Base-by-base conservation (phyloP, 345 rosid species). In the Salix dunnii region DNA sequence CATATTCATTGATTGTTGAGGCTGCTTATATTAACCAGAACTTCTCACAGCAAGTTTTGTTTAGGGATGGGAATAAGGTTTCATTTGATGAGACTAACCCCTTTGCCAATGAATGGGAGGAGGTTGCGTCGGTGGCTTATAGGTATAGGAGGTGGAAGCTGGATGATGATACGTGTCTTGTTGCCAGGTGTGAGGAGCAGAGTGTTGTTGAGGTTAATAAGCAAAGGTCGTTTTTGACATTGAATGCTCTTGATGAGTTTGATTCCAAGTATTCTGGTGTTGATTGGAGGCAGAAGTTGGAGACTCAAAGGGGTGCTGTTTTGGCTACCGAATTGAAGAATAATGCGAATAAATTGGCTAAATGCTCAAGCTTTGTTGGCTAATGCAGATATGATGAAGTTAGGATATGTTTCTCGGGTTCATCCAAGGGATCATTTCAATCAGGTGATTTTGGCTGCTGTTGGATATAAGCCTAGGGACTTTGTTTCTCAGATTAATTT, bases 241-340 rank as follows among this genome's bases (percentile, higher is more conserved):
- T 90, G 86, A 96, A 96, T 83, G 97, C 99, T 1, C 95, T 96
- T 6, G 94, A 94, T 40, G 99, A 96, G 90, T 96, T 96, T 46
- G 98, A 96, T 88, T 79, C 97, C 1, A 96, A 96, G 55, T 94
- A 94, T 75, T 96, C 98, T 4, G 98, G 98, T 73, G 94, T 96
- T 76, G 99, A 96, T 76, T 96, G 96, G 99, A 92, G 97, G 78
- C 98, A 94, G 92, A 96, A 96, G 87, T 77, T 96, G 75, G 99
- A 96, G 84, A 92, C 99, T 16, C 99, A 96, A 76, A 86, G 99
- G 77, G 99, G 99, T 72, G 99, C 97, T 0, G 97, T 96, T 55
- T 87, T 96, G 81, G 99, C 98, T 36, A 94, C 91, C 27, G 99
- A 96, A 79, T 85, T 96, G 85, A 96, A 94, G 88, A 96, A 96